Base-by-base conservation (phyloP, 306 rosid genomes). In the Boehmeria nivea region DNA sequence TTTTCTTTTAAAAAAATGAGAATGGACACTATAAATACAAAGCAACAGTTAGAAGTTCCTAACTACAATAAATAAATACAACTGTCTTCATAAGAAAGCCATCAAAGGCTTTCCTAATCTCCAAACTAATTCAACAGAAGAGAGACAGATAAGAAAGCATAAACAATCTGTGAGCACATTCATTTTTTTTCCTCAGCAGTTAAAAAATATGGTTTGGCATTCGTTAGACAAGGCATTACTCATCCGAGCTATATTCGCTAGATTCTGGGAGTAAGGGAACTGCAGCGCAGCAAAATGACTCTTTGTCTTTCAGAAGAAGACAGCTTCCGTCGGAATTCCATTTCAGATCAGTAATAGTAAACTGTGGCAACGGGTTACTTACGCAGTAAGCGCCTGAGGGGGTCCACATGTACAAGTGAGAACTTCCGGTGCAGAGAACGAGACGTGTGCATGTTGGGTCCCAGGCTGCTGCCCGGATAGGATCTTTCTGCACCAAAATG, bases 271-370 rank as follows among this genome's bases (percentile, higher is more conserved):
- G 72, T 22, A 71, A 51, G 37, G 95, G 85, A 13, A 78, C 75
- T 20, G 87, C 87, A 53, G 87, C 95, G 27, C 98, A 91, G 61
- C 98, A 91, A 63, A 87, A 91, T 10, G 87, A 73, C 49, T 91
- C 98, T 64, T 87, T 91, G 67, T 91, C 96, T 83, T 87, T 91
- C 1, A 91, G 87, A 67, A 91, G 76, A 44, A 91, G 78, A 65
- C 98, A 87, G 72, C 98, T 84, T 27, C 98, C 98, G 81, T 87
- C 87, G 3, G 81, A 81, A 77, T 87, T 91, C 98, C 98, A 91
- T 70, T 84, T 87, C 59, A 91, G 82, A 73, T 91, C 96, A 3
- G 78, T 72, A 49, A 80, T 71, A 37, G 70, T 62, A 62, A 82
- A 80, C 60, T 78, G 91, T 3, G 83, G 81, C 16, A 69, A 77